Base-by-base conservation (phyloP, 2,329 filamentous ascomycete genomes). In the Neofusicoccum ribis region DNA sequence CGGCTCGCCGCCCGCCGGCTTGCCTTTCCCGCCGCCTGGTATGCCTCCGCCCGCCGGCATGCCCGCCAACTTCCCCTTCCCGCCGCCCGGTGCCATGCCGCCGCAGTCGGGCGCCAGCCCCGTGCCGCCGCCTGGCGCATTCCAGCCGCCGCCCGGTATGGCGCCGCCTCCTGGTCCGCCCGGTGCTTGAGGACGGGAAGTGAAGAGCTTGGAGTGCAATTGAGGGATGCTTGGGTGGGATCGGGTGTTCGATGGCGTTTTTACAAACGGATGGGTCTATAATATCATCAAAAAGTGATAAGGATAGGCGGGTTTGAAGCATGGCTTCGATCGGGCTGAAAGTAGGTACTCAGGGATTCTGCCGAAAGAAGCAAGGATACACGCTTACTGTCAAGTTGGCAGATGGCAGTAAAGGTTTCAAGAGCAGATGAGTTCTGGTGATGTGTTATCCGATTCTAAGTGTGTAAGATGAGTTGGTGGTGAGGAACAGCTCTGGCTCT, bases 21-120 rank as follows among this genome's bases (percentile, higher is more conserved):
- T 78, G 71, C 78, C 76, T 1, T 78, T 79, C 65, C 77, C 78
- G 34, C 78, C 78, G 17, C 78, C 78, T 8, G 59, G 59, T 6
- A 52, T 52, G 37, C 44, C 52, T n/a, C 51, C 63, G 41, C 67
- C 66, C 23, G 72, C 71, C 23, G 71, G 69, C 8, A 74, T 77
- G 71, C 74, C 74, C 3, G 67, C 68, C 51, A 65, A 68, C 64
- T 68, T 69, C 44, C 50, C 62, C n/a, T 68, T 68, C 27, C 64
- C 66, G 7, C 67, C 63, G 14, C 61, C 37, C 9, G 54, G 46
- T 15, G 63, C 43, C 14, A 11, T 37, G 15, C 17, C 44, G n/a
- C 15, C 44, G 17, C 39, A 43, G 15, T 50, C 41, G 8, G 51
- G 63, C 1, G 52, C 31, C 8, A 64, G 63, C 23, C 63, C 63